phyloP scores from a whole-genome alignment of 306 rosid species.

The Gynostemma pentaphyllum region DNA sequence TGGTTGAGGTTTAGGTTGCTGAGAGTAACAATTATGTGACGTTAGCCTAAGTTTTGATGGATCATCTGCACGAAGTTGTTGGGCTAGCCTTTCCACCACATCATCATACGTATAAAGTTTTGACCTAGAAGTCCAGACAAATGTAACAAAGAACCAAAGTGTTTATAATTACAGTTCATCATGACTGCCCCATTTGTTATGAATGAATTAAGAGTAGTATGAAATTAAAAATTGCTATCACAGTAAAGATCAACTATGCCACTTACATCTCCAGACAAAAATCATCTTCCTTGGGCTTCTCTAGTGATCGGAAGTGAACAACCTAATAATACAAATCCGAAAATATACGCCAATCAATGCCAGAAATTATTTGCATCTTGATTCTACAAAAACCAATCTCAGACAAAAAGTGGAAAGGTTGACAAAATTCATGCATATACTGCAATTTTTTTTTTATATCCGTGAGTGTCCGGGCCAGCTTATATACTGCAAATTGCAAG shows the following conservation, averaged over 20 bases:
- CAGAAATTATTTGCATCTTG: constrained; percentile 10
- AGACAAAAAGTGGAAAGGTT: background rate
- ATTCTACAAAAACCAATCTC: background rate
- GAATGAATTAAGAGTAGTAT: background rate
- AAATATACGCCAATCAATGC: constrained; percentile 1
- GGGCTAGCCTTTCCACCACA: constrained; percentile 77
- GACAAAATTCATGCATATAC: too few relatives aligned
- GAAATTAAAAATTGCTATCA: background rate
- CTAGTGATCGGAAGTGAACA: constrained; percentile 81
- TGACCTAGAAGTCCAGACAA: constrained; percentile 40
- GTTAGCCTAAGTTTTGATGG: constrained; percentile 79
- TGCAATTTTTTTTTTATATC: too few relatives aligned
- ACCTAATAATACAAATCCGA: constrained; percentile 35
- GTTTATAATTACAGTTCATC: background rate
- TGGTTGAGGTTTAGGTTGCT: constrained; percentile 89
- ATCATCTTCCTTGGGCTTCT: constrained; percentile 85
- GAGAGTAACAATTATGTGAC: constrained; percentile 86
- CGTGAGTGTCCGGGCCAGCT: background rate
- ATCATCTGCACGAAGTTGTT: constrained; percentile 68
- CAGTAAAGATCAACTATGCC: background rate
- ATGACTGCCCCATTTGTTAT: background rate
- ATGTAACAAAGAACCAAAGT: constrained; percentile 5
- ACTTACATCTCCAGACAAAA: constrained; percentile 77
- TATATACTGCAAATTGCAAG: background rate
- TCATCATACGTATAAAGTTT: constrained; percentile 80